These are phyloP conservation scores for Syzygium malaccense DNA, from an alignment of 441 rosid species.

Conservation along the genomic window DNA sequence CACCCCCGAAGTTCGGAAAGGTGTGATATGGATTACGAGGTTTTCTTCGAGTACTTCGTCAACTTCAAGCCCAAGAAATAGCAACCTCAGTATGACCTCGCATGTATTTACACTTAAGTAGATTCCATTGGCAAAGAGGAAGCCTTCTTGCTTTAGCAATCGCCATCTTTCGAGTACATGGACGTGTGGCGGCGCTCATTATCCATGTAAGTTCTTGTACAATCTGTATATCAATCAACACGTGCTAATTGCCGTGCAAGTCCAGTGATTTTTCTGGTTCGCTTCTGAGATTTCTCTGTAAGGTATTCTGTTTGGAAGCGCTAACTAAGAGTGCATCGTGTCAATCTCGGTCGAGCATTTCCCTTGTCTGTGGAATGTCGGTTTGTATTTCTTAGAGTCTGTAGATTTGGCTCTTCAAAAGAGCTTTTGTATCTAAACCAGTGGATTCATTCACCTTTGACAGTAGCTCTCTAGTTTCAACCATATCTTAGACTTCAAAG, in stretches of 20 bases:
- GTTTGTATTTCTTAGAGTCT: not conserved
- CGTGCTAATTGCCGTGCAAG: not conserved
- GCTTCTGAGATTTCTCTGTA: not conserved
- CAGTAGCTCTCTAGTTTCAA: not conserved
- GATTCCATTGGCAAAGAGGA: not conserved
- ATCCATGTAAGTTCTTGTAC: not conserved
- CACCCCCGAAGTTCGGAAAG: conserved; percentile 57
- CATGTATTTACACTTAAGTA: not conserved
- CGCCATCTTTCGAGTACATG: not conserved
- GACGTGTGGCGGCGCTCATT: not conserved
- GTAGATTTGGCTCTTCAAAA: not conserved
- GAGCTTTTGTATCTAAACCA: not conserved
- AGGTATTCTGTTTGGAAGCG: not conserved
- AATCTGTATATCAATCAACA: not conserved
- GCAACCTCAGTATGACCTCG: not conserved
- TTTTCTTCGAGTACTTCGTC: not conserved
- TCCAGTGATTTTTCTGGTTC: not conserved
- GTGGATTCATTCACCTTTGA: not conserved
- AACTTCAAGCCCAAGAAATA: not conserved
- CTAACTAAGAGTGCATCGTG: not conserved
- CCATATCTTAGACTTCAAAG: not conserved
- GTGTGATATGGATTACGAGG: conserved; percentile 16
- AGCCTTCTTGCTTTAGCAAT: not conserved
- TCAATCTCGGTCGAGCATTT: not conserved
- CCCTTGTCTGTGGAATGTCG: not conserved